Conservation (phyloP, 2,329 filamentous ascomycete species). For the Balansia obtecta region DNA sequence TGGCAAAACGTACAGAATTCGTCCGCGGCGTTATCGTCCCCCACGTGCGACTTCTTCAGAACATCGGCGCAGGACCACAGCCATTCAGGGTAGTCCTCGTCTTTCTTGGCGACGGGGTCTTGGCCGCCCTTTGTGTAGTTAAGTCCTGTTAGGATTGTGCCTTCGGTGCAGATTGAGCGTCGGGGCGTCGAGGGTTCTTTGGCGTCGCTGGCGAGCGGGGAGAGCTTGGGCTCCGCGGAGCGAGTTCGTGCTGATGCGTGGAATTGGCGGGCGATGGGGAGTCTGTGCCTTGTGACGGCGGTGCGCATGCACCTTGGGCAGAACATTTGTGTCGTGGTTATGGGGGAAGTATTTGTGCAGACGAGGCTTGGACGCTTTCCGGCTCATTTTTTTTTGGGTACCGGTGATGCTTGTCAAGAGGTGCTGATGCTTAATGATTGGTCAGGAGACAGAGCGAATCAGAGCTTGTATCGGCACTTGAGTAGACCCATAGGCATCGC, state of each 20-base stretch:
- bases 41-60: conserved; percentile 40
- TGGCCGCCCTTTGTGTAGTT: conserved; percentile 64
- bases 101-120: conserved; percentile 62
- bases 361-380: neutral
- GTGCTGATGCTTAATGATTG: neutral
- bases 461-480: no score
- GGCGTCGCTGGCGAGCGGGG: conserved; percentile 19
- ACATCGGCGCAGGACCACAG: conserved; percentile 61
- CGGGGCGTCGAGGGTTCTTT: conserved; percentile 18
- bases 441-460: no score
- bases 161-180: conserved; percentile 47
- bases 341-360: neutral
- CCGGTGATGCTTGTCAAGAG: no score
- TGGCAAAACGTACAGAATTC: conserved; percentile 57
- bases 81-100: conserved; percentile 71
- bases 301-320: conserved; percentile 38
- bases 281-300: conserved; percentile 18
- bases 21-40: conserved; percentile 50
- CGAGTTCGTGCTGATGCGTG: conserved; percentile 25
- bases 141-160: conserved; percentile 59
- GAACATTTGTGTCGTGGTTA: conserved; percentile 18
- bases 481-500: no score
- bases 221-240: conserved; percentile 25
- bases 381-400: no score
- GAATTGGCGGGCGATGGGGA: conserved; percentile 24